Evolutionary conservation across 345 rosid species (phyloP), one percentile per base, ranked within the genome.

Genomic region (Hibiscus tridactylites): DNA sequence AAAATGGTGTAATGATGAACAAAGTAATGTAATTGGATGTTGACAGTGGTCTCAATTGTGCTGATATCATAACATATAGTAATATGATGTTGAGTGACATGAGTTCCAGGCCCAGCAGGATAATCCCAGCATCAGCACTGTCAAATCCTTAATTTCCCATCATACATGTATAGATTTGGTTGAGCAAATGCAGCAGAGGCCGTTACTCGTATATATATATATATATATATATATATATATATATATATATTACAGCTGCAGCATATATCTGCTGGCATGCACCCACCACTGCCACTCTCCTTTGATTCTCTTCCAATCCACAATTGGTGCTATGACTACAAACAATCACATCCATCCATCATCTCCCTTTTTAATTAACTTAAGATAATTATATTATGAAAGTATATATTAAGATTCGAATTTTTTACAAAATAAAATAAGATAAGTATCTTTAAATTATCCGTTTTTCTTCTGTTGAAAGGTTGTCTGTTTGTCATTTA

Each of bases 281-380:
- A 75, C 73, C 3, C 58, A 24, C 7, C 70, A 69, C 61, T 33
- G 61, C 59, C 4, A 75, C 74, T 9, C 73, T 60, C 37, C 33
- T 4, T 35, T 31, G 56, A 26, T 68, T 52, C 61, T 33, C 61
- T 29, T 68, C 61, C 47, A 53, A 68, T 68, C 46, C 44, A 52
- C 44, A 53, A 13, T 8, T 68, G 56, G 28, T 68, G 61, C 59
- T 67, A 50, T 78, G 82, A 77, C 74, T 64, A 74, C 83, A 80
- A 71, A 65, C 73, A 2, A 26, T 76, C 80, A 70, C 62, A n/a
- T 70, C 16, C 12, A 4, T 33, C 61, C n/a, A 4, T 50, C 11
- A 39, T 49, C 12, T 21, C 13, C 11, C 58, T 7, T 17, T 6
- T 54, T 52, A 39, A 49, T 49, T 15, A 15, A 12, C 2, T 9